These are phyloP conservation scores for Leccinum solheimii DNA, from an alignment of 1,284 basidiomycete species.

Conservation along the genomic window DNA sequence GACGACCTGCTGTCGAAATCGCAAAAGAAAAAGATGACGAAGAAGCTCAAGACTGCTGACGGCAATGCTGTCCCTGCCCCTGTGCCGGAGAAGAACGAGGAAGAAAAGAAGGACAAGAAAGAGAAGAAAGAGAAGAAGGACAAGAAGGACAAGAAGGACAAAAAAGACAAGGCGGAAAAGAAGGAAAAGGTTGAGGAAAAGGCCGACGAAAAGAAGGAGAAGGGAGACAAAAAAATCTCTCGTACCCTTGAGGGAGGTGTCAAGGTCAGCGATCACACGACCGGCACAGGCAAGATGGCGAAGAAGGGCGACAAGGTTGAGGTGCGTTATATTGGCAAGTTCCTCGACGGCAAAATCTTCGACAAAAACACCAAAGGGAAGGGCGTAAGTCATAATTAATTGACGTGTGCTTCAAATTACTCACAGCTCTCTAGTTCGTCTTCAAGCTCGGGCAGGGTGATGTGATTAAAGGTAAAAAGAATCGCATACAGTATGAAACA, in stretches of 20 bases:
- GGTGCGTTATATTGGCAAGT: constrained; percentile 92
- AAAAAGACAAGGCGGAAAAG: constrained; percentile 44
- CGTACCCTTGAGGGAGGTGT: constrained; percentile 71
- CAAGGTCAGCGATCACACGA: constrained; percentile 75
- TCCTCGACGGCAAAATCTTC: constrained; percentile 83
- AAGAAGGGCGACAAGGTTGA: constrained; percentile 83
- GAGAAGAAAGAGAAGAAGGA: constrained; percentile 36
- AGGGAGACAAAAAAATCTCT: constrained; percentile 41
- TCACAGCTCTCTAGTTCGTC: constrained; percentile 55
- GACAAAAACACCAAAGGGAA: constrained; percentile 89
- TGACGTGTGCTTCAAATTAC: constrained; percentile 4
- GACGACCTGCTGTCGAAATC: constrained; percentile 50
- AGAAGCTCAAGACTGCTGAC: constrained; percentile 70
- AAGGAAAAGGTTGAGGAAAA: constrained; percentile 37
- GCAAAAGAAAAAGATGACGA: constrained; percentile 67
- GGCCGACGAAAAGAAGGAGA: constrained; percentile 33
- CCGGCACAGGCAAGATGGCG: constrained; percentile 79
- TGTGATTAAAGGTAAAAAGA: constrained; percentile 78
- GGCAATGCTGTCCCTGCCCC: constrained; percentile 55
- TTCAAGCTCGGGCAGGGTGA: constrained; percentile 88
- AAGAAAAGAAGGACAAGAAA: constrained; percentile 40
- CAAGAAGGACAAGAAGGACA: constrained; percentile 38
- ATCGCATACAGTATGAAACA: not conserved
- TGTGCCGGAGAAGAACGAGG: constrained; percentile 38
- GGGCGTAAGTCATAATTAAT: constrained; percentile 55